Evolutionary conservation across 2,329 filamentous ascomycete species (phyloP), one percentile per base, ranked within the genome.

Genomic region (Apiospora aurea): DNA sequence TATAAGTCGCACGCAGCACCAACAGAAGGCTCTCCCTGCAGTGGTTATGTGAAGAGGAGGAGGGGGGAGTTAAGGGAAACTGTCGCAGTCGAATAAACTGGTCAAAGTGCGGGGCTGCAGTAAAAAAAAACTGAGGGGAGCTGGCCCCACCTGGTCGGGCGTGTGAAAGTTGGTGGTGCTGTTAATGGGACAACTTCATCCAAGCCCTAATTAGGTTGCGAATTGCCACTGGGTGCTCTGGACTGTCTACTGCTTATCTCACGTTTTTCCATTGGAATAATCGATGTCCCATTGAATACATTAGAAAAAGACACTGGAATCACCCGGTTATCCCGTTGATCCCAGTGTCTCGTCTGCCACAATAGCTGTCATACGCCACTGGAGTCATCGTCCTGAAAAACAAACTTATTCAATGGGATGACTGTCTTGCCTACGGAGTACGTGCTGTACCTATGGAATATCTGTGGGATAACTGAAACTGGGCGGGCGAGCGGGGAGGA

Each of bases 1-100:
- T 64, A 64, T 64, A 64, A n/a, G 57, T 64, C 57, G 57, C 57
- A 64, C 57, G 57, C 57, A 64, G 57, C 57, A 64, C 57, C 57
- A 41, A 64, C 57, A 64, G 16, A 64, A 64, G 57, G 57, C 57
- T 64, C 57, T 64, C 34, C 57, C 57, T 64, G 57, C 57, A 64
- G 57, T 64, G 29, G 57, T 64, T n/a, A 64, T 41, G 57, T 64
- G 57, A 64, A 64, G 57, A 64, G 53, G 57, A 64, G 57, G 57
- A 64, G 57, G 57, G 57, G 57, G 57, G 57, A 41, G 21, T 34
- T 38, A 64, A 38, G 34, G 34, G 57, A 64, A 64, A 64, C 57
- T 64, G 57, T 64, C 57, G 57, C 53, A 38, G 29, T 64, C 29
- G 57, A 64, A 64, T 64, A 64, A 64, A 64, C 57, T 64, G 57